Percentiles rank a stretch among this genome's conserved stretches.
phyloP scores from a whole-genome alignment of 768 basidiomycete species.

The Austroboletus festivus region DNA sequence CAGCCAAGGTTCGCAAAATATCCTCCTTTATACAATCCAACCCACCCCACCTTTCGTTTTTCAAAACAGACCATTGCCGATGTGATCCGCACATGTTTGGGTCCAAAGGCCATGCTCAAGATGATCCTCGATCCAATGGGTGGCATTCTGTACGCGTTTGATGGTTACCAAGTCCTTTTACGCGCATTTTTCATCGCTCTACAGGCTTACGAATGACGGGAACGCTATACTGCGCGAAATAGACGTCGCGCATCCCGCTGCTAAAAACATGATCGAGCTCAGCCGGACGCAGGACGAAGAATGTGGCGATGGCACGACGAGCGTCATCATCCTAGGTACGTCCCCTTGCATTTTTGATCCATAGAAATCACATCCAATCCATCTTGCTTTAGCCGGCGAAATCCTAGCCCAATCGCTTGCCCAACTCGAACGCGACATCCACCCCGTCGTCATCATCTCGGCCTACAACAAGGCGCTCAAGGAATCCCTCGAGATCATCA shows the following conservation, averaged over 20 bases:
- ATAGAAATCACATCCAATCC: background rate
- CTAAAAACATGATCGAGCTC: slow-evolving; percentile 99
- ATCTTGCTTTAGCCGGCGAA: slow-evolving; percentile 68
- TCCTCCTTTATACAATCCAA: too few relatives aligned
- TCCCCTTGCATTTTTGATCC: background rate
- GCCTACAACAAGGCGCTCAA: slow-evolving; percentile 96
- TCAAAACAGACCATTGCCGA: slow-evolving; percentile 99
- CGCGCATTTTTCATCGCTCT: background rate
- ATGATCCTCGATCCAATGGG: slow-evolving; percentile 99
- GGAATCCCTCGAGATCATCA: slow-evolving; percentile 86
- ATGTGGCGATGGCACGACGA: slow-evolving; percentile 97
- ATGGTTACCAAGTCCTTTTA: background rate
- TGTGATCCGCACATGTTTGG: slow-evolving; percentile 95
- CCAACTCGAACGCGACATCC: slow-evolving; percentile 93
- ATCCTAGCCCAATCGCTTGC: slow-evolving; percentile 93
- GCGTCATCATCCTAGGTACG: slow-evolving; percentile 94
- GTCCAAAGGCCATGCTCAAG: slow-evolving; percentile 98
- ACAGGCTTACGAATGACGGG: slow-evolving; percentile 95
- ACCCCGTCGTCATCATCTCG: slow-evolving; percentile 98
- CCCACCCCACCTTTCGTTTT: background rate
- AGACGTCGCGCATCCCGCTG: slow-evolving; percentile 97
- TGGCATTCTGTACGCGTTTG: slow-evolving; percentile 76
- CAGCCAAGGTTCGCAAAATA: slow-evolving; percentile 71
- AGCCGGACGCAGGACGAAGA: slow-evolving; percentile 98
- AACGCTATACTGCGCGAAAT: slow-evolving; percentile 98